Evolutionary conservation across 306 rosid genomes (phyloP), one percentile per base, ranked within the genome.

Genomic region (Arachis stenosperma): DNA sequence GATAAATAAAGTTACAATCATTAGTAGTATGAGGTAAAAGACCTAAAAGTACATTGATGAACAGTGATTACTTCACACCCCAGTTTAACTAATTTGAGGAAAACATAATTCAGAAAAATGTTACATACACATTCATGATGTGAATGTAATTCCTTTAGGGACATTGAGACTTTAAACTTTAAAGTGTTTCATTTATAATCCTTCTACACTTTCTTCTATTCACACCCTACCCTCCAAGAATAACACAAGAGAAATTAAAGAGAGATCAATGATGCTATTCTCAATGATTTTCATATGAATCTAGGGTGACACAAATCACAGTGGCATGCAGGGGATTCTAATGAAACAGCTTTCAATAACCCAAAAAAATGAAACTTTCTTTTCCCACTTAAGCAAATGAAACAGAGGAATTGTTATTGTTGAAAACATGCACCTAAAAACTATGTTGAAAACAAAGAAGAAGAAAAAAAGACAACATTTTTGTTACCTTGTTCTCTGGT

Each of bases 401-500:
- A 60, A 67, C 44, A 59, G 39, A 67, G 12, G 27, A 63, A 69
- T 9, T 42, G 50, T 39, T 50, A 44, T 33, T 9, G 11, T 48
- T 10, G 52, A 64, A 75, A 37, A 71, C 69, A 63, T 57, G 57
- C 53, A 71, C 14, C 27, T 22, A 22, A 22, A 61, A 61, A 11
- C 39, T 27, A 63, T 11, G 75, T 8, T 3, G 52, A 4, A 8
- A 9, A 47, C 10, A 22, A 22, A 22, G 27, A 22, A 22, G 27
- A 22, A 22, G 1, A 22, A 22, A 22, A 22, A 22, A 22, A 22
- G 27, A 22, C 27, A 22, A 22, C 27, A 1, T 22, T n/a, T 6
- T 0, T 30, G 2, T 61, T 81, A 95, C 99, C 99, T 91, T 77
- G 96, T 88, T 86, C 97, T 80, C 58, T 95, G 95, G 81, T 78